Conservation (phyloP, 2,329 filamentous ascomycete genomes). For the Pseudopithomyces maydicus region DNA sequence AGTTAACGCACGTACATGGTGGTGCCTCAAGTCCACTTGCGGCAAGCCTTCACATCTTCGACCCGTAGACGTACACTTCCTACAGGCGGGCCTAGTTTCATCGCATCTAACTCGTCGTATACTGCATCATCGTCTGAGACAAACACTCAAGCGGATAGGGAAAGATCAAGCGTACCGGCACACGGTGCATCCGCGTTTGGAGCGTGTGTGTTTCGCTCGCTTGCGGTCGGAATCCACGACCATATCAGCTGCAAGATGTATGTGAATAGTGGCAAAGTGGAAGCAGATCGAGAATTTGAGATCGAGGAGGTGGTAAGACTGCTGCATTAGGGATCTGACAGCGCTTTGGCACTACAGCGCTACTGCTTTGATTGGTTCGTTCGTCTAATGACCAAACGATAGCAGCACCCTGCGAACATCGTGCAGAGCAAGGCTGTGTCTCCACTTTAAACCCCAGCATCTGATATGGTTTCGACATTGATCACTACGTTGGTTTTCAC, state of each 20-base stretch:
- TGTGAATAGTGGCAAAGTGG: not conserved
- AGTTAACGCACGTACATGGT: not conserved
- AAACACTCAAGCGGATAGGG: not conserved
- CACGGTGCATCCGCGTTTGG: constrained; percentile 7
- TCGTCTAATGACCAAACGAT: constrained; percentile 10
- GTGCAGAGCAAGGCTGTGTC: not conserved
- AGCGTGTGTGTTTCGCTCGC: constrained; percentile 13
- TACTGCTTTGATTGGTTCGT: constrained; percentile 7
- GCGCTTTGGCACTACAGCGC: not conserved
- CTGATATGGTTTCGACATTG: too few species aligned
- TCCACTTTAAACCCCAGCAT: not conserved
- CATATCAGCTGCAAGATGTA: not conserved
- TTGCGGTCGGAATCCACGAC: constrained; percentile 3
- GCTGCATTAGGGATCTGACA: not conserved
- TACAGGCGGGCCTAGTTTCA: constrained; percentile 42
- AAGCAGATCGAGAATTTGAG: not conserved
- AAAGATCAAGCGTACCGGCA: constrained; percentile 8
- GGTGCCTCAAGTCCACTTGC: not conserved
- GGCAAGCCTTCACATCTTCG: constrained; percentile 47
- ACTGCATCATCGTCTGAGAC: constrained; percentile 1
- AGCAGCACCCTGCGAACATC: not conserved
- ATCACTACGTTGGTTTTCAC: too few species aligned
- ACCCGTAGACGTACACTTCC: constrained; percentile 41
- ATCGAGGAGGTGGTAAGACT: not conserved
- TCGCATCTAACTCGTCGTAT: constrained; percentile 37